Percentiles rank a stretch among this genome's conserved stretches.
Evolutionary conservation across 2,329 filamentous ascomycete genomes (phyloP).

Genomic region (Alternaria burnsii): DNA sequence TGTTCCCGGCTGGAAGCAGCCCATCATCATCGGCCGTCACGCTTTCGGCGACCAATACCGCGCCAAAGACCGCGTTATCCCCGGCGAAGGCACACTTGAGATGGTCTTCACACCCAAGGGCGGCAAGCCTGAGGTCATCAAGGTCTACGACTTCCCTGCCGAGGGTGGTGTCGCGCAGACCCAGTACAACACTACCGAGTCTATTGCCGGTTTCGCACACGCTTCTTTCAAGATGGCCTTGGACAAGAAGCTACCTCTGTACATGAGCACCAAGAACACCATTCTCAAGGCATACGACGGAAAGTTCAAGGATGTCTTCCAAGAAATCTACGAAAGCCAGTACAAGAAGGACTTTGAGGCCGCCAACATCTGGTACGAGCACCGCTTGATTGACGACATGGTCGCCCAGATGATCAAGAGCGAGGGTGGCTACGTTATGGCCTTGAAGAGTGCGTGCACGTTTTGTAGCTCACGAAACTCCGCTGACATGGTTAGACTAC

Average conservation of each 20-base stretch:
- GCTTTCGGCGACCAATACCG: constrained; percentile 99
- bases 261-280: constrained; percentile 99
- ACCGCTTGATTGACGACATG: constrained; percentile 99
- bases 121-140: constrained; percentile 81
- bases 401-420: constrained; percentile 99
- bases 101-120: constrained; percentile 92
- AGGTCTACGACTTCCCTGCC: constrained; percentile 89
- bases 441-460: constrained; percentile 80
- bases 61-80: constrained; percentile 88
- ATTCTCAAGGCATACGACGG: constrained; percentile 99
- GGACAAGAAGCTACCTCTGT: constrained; percentile 86
- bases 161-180: constrained; percentile 90
- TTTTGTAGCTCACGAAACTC: neutral
- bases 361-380: constrained; percentile 98
- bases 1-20: constrained; percentile 97
- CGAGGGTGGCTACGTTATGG: constrained; percentile 94
- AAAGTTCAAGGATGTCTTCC: constrained; percentile 99
- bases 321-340: constrained; percentile 88
- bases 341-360: constrained; percentile 91
- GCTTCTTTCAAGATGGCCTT: constrained; percentile 96
- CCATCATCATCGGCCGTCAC: constrained; percentile 98
- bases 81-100: constrained; percentile 84
- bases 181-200: constrained; percentile 98
- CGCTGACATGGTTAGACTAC: constrained; percentile 72
- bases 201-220: constrained; percentile 93